These are phyloP conservation scores for Aspergillus panamensis DNA, from an alignment of 495 filamentous ascomycete species.

Conservation along the genomic window DNA sequence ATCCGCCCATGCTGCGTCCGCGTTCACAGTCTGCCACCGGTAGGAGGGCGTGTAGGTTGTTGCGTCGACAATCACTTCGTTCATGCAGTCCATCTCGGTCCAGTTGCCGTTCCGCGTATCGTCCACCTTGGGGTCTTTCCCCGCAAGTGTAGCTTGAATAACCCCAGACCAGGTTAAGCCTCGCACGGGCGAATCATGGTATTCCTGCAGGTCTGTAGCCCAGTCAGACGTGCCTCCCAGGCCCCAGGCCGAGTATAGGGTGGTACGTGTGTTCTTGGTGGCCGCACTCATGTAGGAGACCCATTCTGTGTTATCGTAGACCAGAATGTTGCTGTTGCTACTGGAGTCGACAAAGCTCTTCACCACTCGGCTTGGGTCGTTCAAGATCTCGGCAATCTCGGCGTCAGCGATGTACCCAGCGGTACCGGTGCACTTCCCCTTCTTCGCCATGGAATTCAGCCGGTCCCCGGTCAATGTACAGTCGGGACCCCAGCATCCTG, in stretches of 20 bases:
- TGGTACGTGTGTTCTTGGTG: constrained; percentile 19
- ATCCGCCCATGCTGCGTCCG: not conserved
- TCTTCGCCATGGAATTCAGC: not conserved
- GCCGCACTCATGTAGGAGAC: constrained; percentile 37
- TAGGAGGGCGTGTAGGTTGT: not conserved
- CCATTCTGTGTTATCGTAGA: constrained; percentile 39
- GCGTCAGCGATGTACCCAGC: constrained; percentile 27
- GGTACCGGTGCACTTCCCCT: constrained; percentile 15
- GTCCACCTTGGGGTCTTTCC: not conserved
- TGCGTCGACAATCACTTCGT: not conserved
- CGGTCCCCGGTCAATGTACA: not conserved
- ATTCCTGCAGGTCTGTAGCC: constrained; percentile 35
- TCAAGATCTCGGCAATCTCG: constrained; percentile 4
- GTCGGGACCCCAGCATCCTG: constrained; percentile 1
- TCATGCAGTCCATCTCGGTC: not conserved
- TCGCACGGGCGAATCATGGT: not conserved
- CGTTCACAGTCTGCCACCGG: not conserved
- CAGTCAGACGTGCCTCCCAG: constrained; percentile 38
- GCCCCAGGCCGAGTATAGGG: constrained; percentile 21
- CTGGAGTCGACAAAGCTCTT: constrained; percentile 1
- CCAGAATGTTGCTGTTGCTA: constrained; percentile 33
- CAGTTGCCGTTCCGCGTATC: not conserved
- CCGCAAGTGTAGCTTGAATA: too few species aligned
- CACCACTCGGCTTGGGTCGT: not conserved
- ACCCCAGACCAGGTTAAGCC: not conserved